Percentiles rank a stretch among this genome's conserved stretches.
phyloP scores from a whole-genome alignment of 1,139 yeast species.

The Suhomyces wounanorum region DNA sequence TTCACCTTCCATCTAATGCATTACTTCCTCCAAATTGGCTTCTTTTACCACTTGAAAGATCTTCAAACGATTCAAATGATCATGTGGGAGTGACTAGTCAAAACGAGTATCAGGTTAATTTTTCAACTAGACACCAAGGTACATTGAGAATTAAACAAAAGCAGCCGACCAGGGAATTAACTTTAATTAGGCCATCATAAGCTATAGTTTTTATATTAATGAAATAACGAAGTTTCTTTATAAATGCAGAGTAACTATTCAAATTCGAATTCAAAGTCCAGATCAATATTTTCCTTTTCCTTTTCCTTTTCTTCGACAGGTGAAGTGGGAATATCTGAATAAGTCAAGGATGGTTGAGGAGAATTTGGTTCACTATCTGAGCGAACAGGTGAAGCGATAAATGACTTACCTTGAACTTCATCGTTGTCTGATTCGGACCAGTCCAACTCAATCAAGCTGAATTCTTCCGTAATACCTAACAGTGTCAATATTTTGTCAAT shows the following conservation, averaged over 20 bases:
- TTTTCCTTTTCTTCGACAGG: conserved; percentile 13
- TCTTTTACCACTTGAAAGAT: conserved; percentile 28
- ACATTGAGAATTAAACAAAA: conserved; percentile 8
- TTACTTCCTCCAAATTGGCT: conserved; percentile 41
- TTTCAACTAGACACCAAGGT: conserved; percentile 12
- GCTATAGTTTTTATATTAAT: neutral
- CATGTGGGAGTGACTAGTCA: neutral
- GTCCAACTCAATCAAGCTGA: conserved; percentile 2
- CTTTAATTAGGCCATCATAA: conserved; percentile 8
- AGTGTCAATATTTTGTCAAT: conserved; percentile 6
- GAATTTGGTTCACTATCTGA: neutral
- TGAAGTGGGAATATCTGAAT: neutral
- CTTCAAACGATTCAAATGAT: neutral
- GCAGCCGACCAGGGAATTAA: conserved; percentile 6
- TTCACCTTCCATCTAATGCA: conserved; percentile 28
- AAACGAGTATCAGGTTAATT: conserved; percentile 9
- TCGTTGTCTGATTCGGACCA: conserved; percentile 3
- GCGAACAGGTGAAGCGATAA: neutral
- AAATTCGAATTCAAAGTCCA: conserved; percentile 38
- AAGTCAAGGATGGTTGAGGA: neutral
- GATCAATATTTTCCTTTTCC: conserved; percentile 11
- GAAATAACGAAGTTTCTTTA: neutral
- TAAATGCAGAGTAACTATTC: conserved; percentile 14
- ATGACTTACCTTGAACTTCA: neutral
- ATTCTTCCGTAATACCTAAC: conserved; percentile 2